A percentile compares a stretch with the other conserved stretches of the same genome.
These are phyloP conservation scores for Coriolopsis trogii DNA, from an alignment of 1,284 basidiomycete genomes.

Conservation along the genomic window DNA sequence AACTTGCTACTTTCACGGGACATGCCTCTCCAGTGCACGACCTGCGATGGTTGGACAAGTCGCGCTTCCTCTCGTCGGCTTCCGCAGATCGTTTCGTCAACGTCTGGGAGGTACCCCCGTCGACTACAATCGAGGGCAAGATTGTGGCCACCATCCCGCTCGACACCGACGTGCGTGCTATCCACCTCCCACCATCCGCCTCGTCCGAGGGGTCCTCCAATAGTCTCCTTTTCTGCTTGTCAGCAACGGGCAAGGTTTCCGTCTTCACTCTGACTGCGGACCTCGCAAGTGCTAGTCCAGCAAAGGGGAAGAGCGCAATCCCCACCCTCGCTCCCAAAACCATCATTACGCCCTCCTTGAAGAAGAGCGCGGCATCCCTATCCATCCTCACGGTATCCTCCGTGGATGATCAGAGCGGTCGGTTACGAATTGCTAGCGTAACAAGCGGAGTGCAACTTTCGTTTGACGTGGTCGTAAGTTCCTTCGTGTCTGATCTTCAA, in stretches of 20 bases:
- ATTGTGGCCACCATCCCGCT: conserved; percentile 68
- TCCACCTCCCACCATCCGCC: conserved; percentile 45
- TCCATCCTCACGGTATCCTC: conserved; percentile 55
- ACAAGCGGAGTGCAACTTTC: conserved; percentile 68
- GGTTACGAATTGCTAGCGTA: conserved; percentile 62
- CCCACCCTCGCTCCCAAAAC: conserved; percentile 54
- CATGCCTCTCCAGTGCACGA: conserved; percentile 62
- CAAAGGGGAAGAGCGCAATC: conserved; percentile 47
- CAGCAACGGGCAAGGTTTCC: conserved; percentile 68
- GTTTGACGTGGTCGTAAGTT: conserved; percentile 68
- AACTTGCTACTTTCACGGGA: conserved; percentile 60
- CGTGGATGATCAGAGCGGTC: conserved; percentile 43
- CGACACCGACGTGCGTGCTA: conserved; percentile 64
- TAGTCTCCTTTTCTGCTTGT: conserved; percentile 59
- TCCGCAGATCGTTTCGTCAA: conserved; percentile 79
- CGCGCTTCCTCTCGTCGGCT: conserved; percentile 70
- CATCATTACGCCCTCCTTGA: conserved; percentile 46
- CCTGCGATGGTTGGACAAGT: conserved; percentile 53
- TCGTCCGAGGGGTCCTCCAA: conserved; percentile 31
- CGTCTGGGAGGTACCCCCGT: conserved; percentile 53
- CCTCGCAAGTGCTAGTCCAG: conserved; percentile 41
- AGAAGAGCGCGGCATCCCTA: conserved; percentile 40
- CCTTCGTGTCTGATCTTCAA: not conserved
- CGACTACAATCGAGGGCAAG: conserved; percentile 50
- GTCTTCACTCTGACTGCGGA: conserved; percentile 63